phyloP scores from a whole-genome alignment of 257 asterid species.

The Solanum corneliomulleri region DNA sequence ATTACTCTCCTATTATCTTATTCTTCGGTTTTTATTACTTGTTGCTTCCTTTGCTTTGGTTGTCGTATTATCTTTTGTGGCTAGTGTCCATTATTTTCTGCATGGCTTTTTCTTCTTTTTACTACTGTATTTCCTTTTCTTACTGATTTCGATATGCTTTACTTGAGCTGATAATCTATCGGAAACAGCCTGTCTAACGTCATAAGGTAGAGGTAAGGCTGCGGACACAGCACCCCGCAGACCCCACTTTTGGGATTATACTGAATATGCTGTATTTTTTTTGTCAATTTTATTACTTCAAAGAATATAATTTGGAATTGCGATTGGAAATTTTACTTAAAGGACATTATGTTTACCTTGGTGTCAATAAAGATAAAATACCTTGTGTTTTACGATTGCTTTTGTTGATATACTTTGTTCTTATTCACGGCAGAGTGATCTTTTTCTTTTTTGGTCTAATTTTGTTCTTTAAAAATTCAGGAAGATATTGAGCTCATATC shows the following conservation, averaged over 20 bases:
- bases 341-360: neutral
- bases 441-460: neutral
- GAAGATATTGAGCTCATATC: conserved; percentile 45
- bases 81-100: neutral
- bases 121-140: neutral
- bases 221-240: neutral
- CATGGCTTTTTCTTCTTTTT: neutral
- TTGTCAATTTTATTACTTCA: neutral
- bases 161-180: neutral
- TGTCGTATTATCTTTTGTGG: neutral
- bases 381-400: neutral
- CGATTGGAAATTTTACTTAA: neutral
- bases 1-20: neutral
- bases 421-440: neutral
- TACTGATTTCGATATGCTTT: neutral
- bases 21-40: neutral
- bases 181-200: neutral
- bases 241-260: neutral
- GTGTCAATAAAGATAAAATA: neutral
- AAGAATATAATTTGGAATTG: neutral
- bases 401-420: neutral
- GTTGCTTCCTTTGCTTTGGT: neutral
- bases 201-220: neutral
- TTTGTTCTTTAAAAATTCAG: conserved; percentile 6
- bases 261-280: neutral